Percentiles rank a stretch among this genome's conserved stretches.
Conservation (phyloP, 805 yeast genomes). For the Blastobotrys chiropterorum region DNA sequence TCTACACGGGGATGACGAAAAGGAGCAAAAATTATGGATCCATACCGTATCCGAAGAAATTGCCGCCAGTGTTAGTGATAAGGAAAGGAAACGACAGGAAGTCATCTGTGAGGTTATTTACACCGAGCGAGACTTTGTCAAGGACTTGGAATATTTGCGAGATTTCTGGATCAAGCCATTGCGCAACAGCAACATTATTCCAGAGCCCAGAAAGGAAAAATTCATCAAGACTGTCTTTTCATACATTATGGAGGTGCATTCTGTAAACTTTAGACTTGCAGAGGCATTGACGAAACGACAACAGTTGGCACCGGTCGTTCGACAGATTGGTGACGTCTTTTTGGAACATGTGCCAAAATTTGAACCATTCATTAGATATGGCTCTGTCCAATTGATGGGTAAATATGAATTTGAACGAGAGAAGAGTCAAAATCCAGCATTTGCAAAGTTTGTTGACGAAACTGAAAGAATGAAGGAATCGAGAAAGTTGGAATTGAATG, state of each 20-base stretch:
- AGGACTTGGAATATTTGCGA: conserved; percentile 85
- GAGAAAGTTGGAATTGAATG: conserved; percentile 83
- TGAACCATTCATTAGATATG: conserved; percentile 88
- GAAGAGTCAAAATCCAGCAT: conserved; percentile 79
- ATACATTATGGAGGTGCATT: conserved; percentile 79
- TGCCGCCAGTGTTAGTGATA: conserved; percentile 71
- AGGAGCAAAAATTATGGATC: conserved; percentile 85
- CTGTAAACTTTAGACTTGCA: conserved; percentile 76
- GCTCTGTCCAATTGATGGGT: conserved; percentile 92
- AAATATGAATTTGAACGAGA: conserved; percentile 93
- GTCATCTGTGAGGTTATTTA: conserved; percentile 88
- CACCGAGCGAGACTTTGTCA: conserved; percentile 92
- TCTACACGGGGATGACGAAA: conserved; percentile 62
- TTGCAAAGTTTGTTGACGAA: conserved; percentile 90
- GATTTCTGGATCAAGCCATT: conserved; percentile 93
- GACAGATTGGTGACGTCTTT: conserved; percentile 80
- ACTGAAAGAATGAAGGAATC: conserved; percentile 80
- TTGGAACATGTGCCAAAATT: conserved; percentile 77
- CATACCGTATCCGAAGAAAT: conserved; percentile 79
- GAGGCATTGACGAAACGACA: conserved; percentile 87
- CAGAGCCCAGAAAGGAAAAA: conserved; percentile 82
- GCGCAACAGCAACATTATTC: conserved; percentile 78
- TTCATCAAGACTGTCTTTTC: conserved; percentile 89
- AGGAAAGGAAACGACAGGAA: conserved; percentile 89
- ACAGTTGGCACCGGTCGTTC: conserved; percentile 75